Base-by-base conservation (phyloP, 768 basidiomycete species). In the Paxillus rubicundulus region DNA sequence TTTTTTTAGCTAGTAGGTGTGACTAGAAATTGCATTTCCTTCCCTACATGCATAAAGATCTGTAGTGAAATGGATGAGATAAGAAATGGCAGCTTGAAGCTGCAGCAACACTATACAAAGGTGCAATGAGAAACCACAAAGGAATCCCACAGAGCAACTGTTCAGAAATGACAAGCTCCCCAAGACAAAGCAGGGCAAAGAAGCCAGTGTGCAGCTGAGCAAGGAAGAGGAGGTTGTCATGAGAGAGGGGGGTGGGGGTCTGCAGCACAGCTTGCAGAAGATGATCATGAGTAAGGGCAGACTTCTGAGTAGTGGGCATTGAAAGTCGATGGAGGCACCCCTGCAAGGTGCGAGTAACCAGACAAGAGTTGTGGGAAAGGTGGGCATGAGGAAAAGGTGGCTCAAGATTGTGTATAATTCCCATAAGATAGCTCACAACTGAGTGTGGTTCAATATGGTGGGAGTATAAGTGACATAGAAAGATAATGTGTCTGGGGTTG, bases 201-300 rank as follows among this genome's bases (percentile, higher is more conserved):
- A 64, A 65, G 55, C n/a, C n/a, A n/a, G n/a, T n/a, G n/a, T n/a
- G n/a, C n/a, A n/a, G n/a, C n/a, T n/a, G n/a, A n/a, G n/a, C n/a
- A 0, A 60, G 21, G 44, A 68, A 70, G 12, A 64, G 53, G 0
- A 44, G n/a, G 45, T 70, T 56, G 44, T 70, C 64, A 42, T 60
- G 55, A 0, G 44, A 3, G 10, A 41, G 36, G 1, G 61, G 58
- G 3, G 14, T 5, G 0, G 18, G n/a, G 28, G 43, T 47, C 18
- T 34, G 27, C 9, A 39, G 1, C 20, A 57, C 30, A 8, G 61
- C 53, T 12, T 2, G 2, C 1, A 20, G 18, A 14, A 70, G 50
- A 43, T 68, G 46, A 9, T 49, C 39, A 9, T 41, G 20, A 5
- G 61, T 55, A 4, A 65, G 38, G 2, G 65, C 56, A 5, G 39